phyloP scores from a whole-genome alignment of 805 yeast genomes.

The Saturnispora hagleri region DNA sequence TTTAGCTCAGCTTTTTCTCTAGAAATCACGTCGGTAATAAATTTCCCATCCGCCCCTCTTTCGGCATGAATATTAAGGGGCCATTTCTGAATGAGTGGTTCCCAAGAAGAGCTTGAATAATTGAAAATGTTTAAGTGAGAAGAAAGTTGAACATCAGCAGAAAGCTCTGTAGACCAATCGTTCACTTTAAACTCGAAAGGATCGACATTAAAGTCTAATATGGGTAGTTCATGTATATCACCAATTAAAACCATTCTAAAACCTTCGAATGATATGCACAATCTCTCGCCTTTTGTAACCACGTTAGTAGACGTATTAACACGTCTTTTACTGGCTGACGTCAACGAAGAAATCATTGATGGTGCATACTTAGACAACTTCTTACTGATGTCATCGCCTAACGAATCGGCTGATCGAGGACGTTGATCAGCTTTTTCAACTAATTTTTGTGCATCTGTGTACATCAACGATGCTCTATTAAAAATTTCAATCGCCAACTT shows the following conservation, averaged over 20 bases:
- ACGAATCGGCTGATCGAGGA: conserved; percentile 25
- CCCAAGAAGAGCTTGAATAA: conserved; percentile 89
- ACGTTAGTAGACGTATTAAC: conserved; percentile 26
- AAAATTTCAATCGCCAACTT: conserved; percentile 67
- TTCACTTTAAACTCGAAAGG: conserved; percentile 60
- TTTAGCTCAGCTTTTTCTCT: conserved; percentile 71
- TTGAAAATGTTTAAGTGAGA: conserved; percentile 71
- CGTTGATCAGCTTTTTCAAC: conserved; percentile 4
- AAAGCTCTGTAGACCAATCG: conserved; percentile 82
- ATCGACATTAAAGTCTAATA: conserved; percentile 63
- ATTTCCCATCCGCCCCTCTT: conserved; percentile 34
- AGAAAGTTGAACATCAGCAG: conserved; percentile 56
- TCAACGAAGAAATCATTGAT: conserved; percentile 45
- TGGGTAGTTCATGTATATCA: conserved; percentile 85
- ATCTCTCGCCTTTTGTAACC: conserved; percentile 57
- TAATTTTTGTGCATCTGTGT: conserved; percentile 19
- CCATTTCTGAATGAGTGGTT: conserved; percentile 87
- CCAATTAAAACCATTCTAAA: conserved; percentile 77
- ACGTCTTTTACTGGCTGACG: conserved; percentile 26
- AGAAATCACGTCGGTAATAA: conserved; percentile 64
- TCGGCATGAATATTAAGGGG: conserved; percentile 65
- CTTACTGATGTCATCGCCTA: conserved; percentile 56
- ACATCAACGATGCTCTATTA: conserved; percentile 57
- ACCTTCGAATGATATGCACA: conserved; percentile 62
- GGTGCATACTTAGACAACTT: conserved; percentile 61